A percentile compares a stretch with the other conserved stretches of the same genome.
Conservation (phyloP, 345 rosid genomes). For the Eucalyptus cladocalyx region DNA sequence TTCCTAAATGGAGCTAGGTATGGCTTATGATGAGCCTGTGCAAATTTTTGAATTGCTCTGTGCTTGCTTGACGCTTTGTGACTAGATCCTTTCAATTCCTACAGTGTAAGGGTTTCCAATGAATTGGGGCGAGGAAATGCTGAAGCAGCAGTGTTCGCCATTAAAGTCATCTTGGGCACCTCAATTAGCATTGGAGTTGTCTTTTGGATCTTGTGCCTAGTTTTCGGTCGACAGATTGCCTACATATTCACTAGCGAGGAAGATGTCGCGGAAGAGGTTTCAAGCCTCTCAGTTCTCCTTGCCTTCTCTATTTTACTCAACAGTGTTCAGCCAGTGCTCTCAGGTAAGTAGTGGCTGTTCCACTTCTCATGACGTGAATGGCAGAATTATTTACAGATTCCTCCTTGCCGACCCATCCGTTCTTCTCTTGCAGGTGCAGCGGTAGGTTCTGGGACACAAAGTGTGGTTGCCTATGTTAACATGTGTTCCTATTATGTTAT, state of each 20-base stretch:
- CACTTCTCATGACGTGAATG: background rate
- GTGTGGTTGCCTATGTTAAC: slow-evolving; percentile 11
- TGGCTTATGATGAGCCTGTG: background rate
- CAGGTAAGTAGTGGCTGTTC: slow-evolving; percentile 1
- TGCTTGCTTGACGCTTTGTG: background rate
- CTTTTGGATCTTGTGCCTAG: slow-evolving; percentile 17
- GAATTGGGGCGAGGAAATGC: slow-evolving; percentile 34
- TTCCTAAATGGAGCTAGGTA: slow-evolving; percentile 18
- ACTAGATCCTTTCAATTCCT: background rate
- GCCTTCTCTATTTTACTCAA: slow-evolving; percentile 28
- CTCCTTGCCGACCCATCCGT: background rate
- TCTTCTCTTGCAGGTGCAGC: slow-evolving; percentile 5
- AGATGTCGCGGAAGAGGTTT: slow-evolving; percentile 9
- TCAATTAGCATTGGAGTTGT: slow-evolving; percentile 5
- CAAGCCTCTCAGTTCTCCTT: slow-evolving; percentile 15
- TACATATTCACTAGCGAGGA: slow-evolving; percentile 12
- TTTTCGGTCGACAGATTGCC: slow-evolving; percentile 5
- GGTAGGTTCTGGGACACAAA: slow-evolving; percentile 7
- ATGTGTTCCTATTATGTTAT: slow-evolving; percentile 5
- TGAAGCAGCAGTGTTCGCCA: slow-evolving; percentile 16
- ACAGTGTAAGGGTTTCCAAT: slow-evolving; percentile 38
- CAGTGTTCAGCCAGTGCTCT: slow-evolving; percentile 20
- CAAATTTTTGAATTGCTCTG: background rate
- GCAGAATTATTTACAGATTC: background rate
- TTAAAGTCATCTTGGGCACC: slow-evolving; percentile 8